These are phyloP conservation scores for Lactarius sp. DNA, from an alignment of 768 basidiomycete genomes.

Conservation along the genomic window DNA sequence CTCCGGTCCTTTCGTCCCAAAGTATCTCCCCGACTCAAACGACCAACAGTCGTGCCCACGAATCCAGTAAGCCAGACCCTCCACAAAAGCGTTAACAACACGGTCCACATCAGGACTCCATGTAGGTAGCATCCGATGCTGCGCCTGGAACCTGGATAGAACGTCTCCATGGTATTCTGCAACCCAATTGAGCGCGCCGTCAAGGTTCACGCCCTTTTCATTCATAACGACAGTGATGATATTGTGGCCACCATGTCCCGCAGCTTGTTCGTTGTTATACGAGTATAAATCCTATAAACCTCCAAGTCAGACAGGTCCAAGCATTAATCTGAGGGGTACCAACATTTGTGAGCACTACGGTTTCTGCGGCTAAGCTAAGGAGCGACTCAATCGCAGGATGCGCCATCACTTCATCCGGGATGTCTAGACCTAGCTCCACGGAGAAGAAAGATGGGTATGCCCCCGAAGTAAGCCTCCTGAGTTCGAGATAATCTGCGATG, in stretches of 20 bases:
- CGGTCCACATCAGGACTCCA: slow-evolving; percentile 35
- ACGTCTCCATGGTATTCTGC: slow-evolving; percentile 24
- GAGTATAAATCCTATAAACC: slow-evolving; percentile 37
- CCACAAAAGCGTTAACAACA: slow-evolving; percentile 33
- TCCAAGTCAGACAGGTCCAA: background rate
- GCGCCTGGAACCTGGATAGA: slow-evolving; percentile 33
- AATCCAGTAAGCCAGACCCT: slow-evolving; percentile 40
- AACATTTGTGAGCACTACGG: slow-evolving; percentile 40
- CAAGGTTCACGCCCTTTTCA: slow-evolving; percentile 32
- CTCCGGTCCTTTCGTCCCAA: slow-evolving; percentile 30
- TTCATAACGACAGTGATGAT: slow-evolving; percentile 40
- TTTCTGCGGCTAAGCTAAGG: slow-evolving; percentile 30
- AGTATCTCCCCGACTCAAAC: slow-evolving; percentile 36
- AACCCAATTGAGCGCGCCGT: slow-evolving; percentile 39
- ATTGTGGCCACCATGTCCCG: slow-evolving; percentile 39
- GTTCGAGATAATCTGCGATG: slow-evolving; percentile 38
- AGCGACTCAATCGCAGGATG: slow-evolving; percentile 38
- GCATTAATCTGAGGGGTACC: background rate
- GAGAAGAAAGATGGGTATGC: slow-evolving; percentile 38
- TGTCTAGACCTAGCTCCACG: slow-evolving; percentile 35
- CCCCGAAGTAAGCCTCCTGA: slow-evolving; percentile 39
- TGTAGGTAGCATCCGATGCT: slow-evolving; percentile 32
- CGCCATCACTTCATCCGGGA: slow-evolving; percentile 38
- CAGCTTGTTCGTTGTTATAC: slow-evolving; percentile 38
- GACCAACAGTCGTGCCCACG: slow-evolving; percentile 33